phyloP scores from a whole-genome alignment of 768 basidiomycete species.

The Mycena olivaceomarginata region DNA sequence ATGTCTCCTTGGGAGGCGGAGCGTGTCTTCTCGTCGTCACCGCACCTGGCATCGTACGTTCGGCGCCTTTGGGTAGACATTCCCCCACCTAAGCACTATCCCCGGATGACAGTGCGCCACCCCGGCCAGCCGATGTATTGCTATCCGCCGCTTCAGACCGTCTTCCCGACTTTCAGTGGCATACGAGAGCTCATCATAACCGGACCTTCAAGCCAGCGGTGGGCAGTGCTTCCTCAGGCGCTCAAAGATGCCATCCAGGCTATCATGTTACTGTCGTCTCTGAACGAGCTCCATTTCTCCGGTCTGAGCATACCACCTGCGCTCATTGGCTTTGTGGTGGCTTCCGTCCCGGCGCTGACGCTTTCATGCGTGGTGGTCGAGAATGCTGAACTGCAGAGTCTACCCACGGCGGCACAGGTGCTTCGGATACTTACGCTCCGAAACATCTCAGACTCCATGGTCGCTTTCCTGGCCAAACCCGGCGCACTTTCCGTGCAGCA shows the following conservation, averaged over 20 bases:
- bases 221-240: neutral
- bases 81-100: neutral
- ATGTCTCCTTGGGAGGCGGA: slow-evolving; percentile 16
- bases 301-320: neutral
- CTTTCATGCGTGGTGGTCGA: neutral
- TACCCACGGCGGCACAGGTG: neutral
- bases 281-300: neutral
- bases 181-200: neutral
- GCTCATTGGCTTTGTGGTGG: neutral
- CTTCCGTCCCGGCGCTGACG: neutral
- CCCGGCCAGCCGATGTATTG: neutral
- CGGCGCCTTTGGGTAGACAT: slow-evolving; percentile 11
- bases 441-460: neutral
- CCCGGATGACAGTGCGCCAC: neutral
- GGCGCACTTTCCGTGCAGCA: neutral
- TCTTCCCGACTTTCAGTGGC: neutral
- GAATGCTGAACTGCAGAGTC: neutral
- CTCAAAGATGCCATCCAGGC: neutral
- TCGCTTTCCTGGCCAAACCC: neutral
- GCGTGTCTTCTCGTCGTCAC: neutral
- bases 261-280: neutral
- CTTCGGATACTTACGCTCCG: neutral
- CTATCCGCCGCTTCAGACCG: neutral
- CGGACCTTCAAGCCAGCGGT: neutral
- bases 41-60: slow-evolving; percentile 3